These are phyloP conservation scores for Fusarium longipes DNA, from an alignment of 2,329 filamentous ascomycete genomes.

Conservation along the genomic window DNA sequence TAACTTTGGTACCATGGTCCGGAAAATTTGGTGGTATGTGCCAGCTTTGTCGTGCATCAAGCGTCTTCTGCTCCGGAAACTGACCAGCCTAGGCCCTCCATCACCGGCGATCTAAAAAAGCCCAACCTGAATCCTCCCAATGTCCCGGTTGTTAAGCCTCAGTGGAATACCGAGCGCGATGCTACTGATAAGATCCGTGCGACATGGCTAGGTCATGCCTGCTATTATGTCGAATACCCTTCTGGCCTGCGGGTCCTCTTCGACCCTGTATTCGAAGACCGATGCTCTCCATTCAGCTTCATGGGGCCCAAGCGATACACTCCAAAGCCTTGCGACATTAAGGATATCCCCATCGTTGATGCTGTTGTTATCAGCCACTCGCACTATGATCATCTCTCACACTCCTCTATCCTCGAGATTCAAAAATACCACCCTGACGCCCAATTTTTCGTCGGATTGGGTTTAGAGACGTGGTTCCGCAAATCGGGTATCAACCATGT, in stretches of 20 bases:
- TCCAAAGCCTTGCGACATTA: slow-evolving; percentile 77
- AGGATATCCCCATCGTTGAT: slow-evolving; percentile 81
- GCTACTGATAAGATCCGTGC: slow-evolving; percentile 73
- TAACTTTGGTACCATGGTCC: slow-evolving; percentile 42
- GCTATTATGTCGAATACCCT: slow-evolving; percentile 92
- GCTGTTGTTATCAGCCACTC: slow-evolving; percentile 86
- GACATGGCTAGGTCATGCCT: slow-evolving; percentile 96
- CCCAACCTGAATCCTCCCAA: slow-evolving; percentile 74
- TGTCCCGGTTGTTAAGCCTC: slow-evolving; percentile 73
- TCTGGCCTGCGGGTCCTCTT: slow-evolving; percentile 88
- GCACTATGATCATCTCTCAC: slow-evolving; percentile 92
- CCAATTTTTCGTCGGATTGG: slow-evolving; percentile 89
- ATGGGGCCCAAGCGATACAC: slow-evolving; percentile 83
- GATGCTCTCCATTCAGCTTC: slow-evolving; percentile 81
- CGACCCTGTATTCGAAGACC: slow-evolving; percentile 91
- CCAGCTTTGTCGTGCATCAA: background rate
- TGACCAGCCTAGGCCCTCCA: slow-evolving; percentile 49
- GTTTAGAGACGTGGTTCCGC: slow-evolving; percentile 85
- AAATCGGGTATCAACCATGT: slow-evolving; percentile 77
- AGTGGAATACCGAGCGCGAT: slow-evolving; percentile 71
- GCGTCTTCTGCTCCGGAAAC: background rate
- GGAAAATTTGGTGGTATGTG: slow-evolving; percentile 54
- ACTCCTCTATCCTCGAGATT: slow-evolving; percentile 78
- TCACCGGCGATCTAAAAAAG: slow-evolving; percentile 54
- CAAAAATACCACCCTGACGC: slow-evolving; percentile 77